Evolutionary conservation across 2,329 filamentous ascomycete genomes (phyloP).

Genomic region (Aureobasidium mangrovei): DNA sequence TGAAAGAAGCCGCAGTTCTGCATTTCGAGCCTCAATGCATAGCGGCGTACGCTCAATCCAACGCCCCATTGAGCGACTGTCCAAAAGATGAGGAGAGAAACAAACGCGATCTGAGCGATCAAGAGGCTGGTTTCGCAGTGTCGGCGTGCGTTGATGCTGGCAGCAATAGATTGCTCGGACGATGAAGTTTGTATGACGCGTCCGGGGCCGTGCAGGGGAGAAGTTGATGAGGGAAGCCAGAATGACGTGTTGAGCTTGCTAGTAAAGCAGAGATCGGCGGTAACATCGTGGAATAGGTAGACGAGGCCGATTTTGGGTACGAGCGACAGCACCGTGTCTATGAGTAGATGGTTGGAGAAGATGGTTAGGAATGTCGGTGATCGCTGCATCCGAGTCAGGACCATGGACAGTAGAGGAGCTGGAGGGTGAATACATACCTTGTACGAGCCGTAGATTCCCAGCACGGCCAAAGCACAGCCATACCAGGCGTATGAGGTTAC

Average conservation of each 20-base stretch:
- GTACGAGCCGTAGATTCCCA: constrained; percentile 21
- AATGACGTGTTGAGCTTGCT: constrained; percentile 9
- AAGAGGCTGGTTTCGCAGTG: constrained; percentile 11
- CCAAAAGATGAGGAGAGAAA: constrained; percentile 37
- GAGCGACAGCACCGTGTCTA: constrained; percentile 17
- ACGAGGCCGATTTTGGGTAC: constrained; percentile 16
- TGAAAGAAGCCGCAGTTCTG: background rate
- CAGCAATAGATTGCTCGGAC: background rate
- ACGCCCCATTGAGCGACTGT: constrained; percentile 44
- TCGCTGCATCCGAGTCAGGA: background rate
- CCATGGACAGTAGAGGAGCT: background rate
- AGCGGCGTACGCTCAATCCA: constrained; percentile 12
- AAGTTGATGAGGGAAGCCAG: background rate
- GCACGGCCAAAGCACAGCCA: constrained; percentile 19
- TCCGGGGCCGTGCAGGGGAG: constrained; percentile 4
- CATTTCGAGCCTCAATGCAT: constrained; percentile 15
- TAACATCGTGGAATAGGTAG: constrained; percentile 16
- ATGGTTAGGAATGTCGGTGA: constrained; percentile 15
- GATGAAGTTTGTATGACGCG: constrained; percentile 2
- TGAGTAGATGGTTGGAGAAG: constrained; percentile 17
- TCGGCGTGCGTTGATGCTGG: background rate
- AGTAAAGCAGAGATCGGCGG: constrained; percentile 12
- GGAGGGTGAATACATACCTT: constrained; percentile 16
- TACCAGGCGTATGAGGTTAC: constrained; percentile 23
- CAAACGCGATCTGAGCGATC: constrained; percentile 19